phyloP scores from a whole-genome alignment of 2,329 filamentous ascomycete species.

The Phyllosticta citrichinensis region DNA sequence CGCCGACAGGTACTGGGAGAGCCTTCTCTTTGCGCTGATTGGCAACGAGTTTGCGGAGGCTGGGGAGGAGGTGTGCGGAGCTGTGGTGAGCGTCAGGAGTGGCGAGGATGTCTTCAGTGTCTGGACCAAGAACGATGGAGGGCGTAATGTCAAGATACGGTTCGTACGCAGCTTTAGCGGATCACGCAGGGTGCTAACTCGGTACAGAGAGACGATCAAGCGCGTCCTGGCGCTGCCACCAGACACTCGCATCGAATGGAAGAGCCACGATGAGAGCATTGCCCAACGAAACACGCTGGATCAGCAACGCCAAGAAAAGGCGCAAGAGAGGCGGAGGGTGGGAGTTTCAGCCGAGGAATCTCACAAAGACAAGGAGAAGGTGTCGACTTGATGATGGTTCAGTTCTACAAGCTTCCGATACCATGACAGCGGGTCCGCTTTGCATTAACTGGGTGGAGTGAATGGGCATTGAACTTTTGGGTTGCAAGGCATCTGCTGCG shows the following conservation, averaged over 20 bases:
- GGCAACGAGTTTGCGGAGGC: conserved; percentile 92
- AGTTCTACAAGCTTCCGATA: conserved; percentile 5
- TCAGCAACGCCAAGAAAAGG: conserved; percentile 82
- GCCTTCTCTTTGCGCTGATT: conserved; percentile 78
- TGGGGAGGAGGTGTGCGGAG: conserved; percentile 87
- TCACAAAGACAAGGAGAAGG: conserved; percentile 21
- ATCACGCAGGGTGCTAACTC: background rate
- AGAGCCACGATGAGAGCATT: conserved; percentile 93
- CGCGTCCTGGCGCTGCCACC: conserved; percentile 74
- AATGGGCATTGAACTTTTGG: conserved; percentile 8
- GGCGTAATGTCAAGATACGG: conserved; percentile 92
- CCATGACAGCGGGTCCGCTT: conserved; percentile 9
- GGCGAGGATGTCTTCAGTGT: conserved; percentile 96
- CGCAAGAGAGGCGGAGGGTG: conserved; percentile 35
- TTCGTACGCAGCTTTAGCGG: conserved; percentile 37
- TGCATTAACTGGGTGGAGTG: conserved; percentile 12
- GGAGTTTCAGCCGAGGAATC: conserved; percentile 28
- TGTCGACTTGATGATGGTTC: conserved; percentile 11
- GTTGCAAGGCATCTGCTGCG: conserved; percentile 7
- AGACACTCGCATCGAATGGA: conserved; percentile 89
- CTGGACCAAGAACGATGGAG: conserved; percentile 90
- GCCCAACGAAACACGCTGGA: conserved; percentile 84
- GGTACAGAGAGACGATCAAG: conserved; percentile 78
- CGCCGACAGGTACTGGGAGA: conserved; percentile 94
- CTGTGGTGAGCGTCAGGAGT: conserved; percentile 85